Evolutionary conservation across 2,329 filamentous ascomycete species (phyloP).

Genomic region (Fusarium buharicum): DNA sequence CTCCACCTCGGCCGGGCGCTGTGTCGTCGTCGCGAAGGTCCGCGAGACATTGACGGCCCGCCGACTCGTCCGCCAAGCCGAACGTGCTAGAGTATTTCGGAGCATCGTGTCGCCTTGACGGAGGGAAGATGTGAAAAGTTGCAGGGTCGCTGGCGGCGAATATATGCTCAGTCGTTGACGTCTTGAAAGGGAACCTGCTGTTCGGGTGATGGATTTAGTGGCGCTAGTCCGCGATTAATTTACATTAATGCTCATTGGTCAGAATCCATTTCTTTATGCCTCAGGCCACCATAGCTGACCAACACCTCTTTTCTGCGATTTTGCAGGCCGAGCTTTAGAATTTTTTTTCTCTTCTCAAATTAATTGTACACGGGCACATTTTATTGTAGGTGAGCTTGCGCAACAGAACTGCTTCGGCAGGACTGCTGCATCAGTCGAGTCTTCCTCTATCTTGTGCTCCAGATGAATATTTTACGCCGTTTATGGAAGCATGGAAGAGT

Average conservation of each 20-base stretch:
- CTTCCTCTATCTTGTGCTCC: constrained; percentile 78
- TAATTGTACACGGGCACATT: constrained; percentile 74
- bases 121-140: constrained; percentile 55
- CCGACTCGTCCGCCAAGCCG: constrained; percentile 72
- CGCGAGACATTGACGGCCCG: constrained; percentile 71
- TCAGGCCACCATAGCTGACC: constrained; percentile 48
- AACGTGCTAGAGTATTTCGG: constrained; percentile 74
- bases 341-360: constrained; percentile 51
- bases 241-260: constrained; percentile 57
- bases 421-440: constrained; percentile 65
- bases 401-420: constrained; percentile 52
- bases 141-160: constrained; percentile 50
- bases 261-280: constrained; percentile 45
- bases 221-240: constrained; percentile 58
- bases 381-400: constrained; percentile 78
- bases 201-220: constrained; percentile 54
- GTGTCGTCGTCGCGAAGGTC: constrained; percentile 82
- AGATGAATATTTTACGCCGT: constrained; percentile 70
- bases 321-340: constrained; percentile 30
- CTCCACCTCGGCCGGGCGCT: constrained; percentile 90
- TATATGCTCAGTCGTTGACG: constrained; percentile 56
- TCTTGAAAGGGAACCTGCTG: constrained; percentile 53
- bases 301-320: constrained; percentile 36
- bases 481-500: constrained; percentile 78
- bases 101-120: constrained; percentile 74